Base-by-base conservation (phyloP, 371 early-diverging fungal species). In the Apophysomyces ossiformis region DNA sequence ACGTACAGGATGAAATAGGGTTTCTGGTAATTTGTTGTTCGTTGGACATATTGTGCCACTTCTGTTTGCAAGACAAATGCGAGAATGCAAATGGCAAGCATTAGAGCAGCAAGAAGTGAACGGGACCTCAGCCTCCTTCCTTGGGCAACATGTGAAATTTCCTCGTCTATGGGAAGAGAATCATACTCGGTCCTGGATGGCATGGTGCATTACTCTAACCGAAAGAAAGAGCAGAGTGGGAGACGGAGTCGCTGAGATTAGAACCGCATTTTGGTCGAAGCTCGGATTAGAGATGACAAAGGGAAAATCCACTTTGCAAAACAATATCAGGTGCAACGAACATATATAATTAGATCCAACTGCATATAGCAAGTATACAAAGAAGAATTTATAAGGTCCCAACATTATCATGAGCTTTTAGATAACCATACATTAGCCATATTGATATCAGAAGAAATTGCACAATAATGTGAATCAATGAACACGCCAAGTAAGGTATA, bases 1-100 rank as follows among this genome's bases (percentile, higher is more conserved):
- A 72, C 81, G 66, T 82, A 92, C 82, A 94, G 75, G 54, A 94
- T 89, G 67, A 93, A 90, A 71, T 93, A 94, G 11, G 94, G 94
- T 64, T 90, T 89, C 7, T 83, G 77, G 37, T 81, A 90, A 44
- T 82, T 81, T 44, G 85, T 83, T 0, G 81, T 84, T 38, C 79
- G 82, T 64, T 90, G 88, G 18, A 90, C 85, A 66, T 80, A 84
- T 68, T 88, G 88, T n/a, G 87, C 84, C 26, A 90, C 71, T 65
- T 90, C 90, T 37, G 90, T 88, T 63, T 89, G 88, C 18, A 87
- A 58, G 56, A 88, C 87, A 83, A 89, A 89, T 15, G 87, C 71
- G 37, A 83, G 63, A 46, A 89, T 77, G 72, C 90, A 87, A 44
- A 88, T 74, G 6, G 76, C 69, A 2, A 89, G 70, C 74, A 87